Evolutionary conservation across 352 stramenopile species (phyloP).

Genomic region (Globisporangium acanthophoron): DNA sequence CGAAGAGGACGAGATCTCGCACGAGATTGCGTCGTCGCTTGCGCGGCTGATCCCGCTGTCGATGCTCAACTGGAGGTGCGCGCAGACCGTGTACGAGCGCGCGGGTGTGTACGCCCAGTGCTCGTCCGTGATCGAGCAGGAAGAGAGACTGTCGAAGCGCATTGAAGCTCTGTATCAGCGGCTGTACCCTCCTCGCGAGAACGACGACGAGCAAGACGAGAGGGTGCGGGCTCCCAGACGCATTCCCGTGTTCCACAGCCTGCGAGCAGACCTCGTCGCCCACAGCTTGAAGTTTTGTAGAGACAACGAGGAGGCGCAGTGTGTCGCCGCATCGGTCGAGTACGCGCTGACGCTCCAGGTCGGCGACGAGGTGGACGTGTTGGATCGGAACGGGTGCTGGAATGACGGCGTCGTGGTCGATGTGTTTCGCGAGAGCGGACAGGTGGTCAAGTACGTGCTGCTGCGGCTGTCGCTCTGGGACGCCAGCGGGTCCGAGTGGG

Average conservation of each 20-base stretch:
- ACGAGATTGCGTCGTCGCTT: slow-evolving; percentile 40
- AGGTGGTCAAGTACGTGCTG: slow-evolving; percentile 49
- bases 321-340: slow-evolving; percentile 61
- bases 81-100: slow-evolving; percentile 56
- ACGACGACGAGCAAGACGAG: slow-evolving; percentile 4
- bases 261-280: slow-evolving; percentile 42
- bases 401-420: slow-evolving; percentile 76
- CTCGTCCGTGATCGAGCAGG: slow-evolving; percentile 38
- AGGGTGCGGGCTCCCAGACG: slow-evolving; percentile 6
- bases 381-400: slow-evolving; percentile 77
- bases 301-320: slow-evolving; percentile 13
- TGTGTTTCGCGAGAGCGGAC: slow-evolving; percentile 32
- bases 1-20: slow-evolving; percentile 78
- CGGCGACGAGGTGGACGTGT: slow-evolving; percentile 70
- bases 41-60: slow-evolving; percentile 53
- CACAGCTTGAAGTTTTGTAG: slow-evolving; percentile 31
- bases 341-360: slow-evolving; percentile 47
- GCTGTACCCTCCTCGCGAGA: slow-evolving; percentile 27
- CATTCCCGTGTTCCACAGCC: slow-evolving; percentile 24
- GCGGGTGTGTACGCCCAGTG: slow-evolving; percentile 47
- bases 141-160: slow-evolving; percentile 28
- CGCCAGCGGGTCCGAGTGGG: slow-evolving; percentile 60
- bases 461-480: slow-evolving; percentile 63
- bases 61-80: slow-evolving; percentile 62
- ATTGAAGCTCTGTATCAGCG: slow-evolving; percentile 59